These are phyloP conservation scores for Clonostachys solani DNA, from an alignment of 2,329 filamentous ascomycete genomes.

Conservation along the genomic window DNA sequence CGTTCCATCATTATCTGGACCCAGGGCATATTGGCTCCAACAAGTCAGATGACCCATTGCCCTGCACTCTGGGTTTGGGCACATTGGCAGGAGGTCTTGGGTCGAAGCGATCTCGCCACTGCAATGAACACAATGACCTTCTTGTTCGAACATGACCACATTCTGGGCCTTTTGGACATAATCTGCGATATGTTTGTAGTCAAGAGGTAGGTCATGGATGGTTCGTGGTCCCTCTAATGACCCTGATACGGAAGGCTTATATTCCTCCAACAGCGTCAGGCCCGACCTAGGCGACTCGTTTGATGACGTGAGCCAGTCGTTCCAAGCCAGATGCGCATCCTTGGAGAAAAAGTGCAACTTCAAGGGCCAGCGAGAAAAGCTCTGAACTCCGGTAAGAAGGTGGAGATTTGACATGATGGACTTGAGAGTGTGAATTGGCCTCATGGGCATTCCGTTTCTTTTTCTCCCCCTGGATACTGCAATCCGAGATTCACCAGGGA, in stretches of 20 bases:
- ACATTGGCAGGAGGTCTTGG: conserved; percentile 52
- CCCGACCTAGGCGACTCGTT: conserved; percentile 39
- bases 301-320: conserved; percentile 46
- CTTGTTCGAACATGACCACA: conserved; percentile 50
- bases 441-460: conserved; percentile 47
- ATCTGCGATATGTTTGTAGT: conserved; percentile 46
- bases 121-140: conserved; percentile 53
- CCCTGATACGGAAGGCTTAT: conserved; percentile 11
- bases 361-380: conserved; percentile 81
- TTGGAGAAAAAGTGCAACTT: conserved; percentile 71
- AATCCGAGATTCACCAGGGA: conserved; percentile 60
- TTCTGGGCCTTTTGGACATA: conserved; percentile 52
- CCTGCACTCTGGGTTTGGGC: conserved; percentile 47
- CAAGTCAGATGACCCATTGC: conserved; percentile 56
- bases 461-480: conserved; percentile 45
- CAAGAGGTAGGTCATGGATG: conserved; percentile 49
- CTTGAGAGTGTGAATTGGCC: conserved; percentile 55
- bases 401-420: conserved; percentile 78
- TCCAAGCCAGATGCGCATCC: conserved; percentile 69
- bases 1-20: conserved; percentile 22
- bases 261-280: conserved; percentile 55
- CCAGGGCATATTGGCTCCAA: conserved; percentile 42
- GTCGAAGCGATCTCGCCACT: conserved; percentile 35
- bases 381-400: conserved; percentile 71
- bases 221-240: conserved; percentile 11